These are phyloP conservation scores for Dactylellina leptospora DNA, from an alignment of 2,329 filamentous ascomycete genomes.

Conservation along the genomic window DNA sequence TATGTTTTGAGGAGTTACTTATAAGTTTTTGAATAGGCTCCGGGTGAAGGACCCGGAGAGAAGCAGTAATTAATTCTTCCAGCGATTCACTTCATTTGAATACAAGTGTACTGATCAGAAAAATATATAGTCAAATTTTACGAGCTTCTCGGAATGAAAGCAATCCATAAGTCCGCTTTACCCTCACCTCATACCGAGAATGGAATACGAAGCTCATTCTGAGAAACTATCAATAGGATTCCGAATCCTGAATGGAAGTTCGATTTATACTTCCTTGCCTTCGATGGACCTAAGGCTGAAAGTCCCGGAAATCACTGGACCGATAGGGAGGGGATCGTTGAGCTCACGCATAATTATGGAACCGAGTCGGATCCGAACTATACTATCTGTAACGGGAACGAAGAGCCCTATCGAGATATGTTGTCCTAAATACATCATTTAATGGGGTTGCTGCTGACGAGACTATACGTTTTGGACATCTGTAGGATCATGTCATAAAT, in stretches of 20 bases:
- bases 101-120: background rate
- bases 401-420: constrained; percentile 72
- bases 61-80: constrained; percentile 66
- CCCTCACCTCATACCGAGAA: constrained; percentile 60
- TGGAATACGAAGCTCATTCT: background rate
- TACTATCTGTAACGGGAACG: constrained; percentile 86
- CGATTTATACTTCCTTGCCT: constrained; percentile 93
- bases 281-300: constrained; percentile 78
- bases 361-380: constrained; percentile 85
- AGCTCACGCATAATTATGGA: constrained; percentile 79
- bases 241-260: constrained; percentile 87
- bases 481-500: constrained; percentile 45
- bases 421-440: constrained; percentile 2
- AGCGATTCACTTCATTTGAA: constrained; percentile 27
- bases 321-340: constrained; percentile 87
- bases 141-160: constrained; percentile 85
- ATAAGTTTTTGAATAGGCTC: constrained; percentile 70
- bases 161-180: constrained; percentile 74
- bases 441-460: constrained; percentile 42
- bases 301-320: constrained; percentile 77
- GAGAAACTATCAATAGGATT: constrained; percentile 27
- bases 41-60: constrained; percentile 92
- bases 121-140: constrained; percentile 82
- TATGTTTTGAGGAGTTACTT: constrained; percentile 23
- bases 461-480: constrained; percentile 56